Base-by-base conservation (phyloP, 2,329 filamentous ascomycete genomes). In the Grosmannia huntii region DNA sequence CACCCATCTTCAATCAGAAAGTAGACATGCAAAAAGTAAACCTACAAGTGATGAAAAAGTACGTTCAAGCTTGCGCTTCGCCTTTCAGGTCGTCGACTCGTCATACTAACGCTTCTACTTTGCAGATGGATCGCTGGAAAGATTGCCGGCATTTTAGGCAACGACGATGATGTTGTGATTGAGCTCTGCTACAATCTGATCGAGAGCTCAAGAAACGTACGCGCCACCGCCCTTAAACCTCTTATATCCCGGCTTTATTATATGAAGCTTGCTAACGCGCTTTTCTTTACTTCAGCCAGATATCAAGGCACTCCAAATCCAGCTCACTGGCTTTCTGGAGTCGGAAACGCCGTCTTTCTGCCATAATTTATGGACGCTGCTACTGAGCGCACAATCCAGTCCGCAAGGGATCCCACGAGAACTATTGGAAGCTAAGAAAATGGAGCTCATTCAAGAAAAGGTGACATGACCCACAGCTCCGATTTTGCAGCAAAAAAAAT, bases 11-110 rank as follows among this genome's bases (percentile, higher is more conserved):
- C 75, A 92, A 82, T 69, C 85, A 89, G 70, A 96, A 96, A 76
- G 94, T 99, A 63, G 91, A 99, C 76, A 96, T 95, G 83, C 83
- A 85, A 65, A 97, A 97, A 76, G 90, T 99, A 72, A 96, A 99
- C 69, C 78, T 96, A 55, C 90, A 95, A 71, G 89, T 99, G 58
- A 95, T 99, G 84, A 96, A 96, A 80, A 95, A 94, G 89, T 95
- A 69, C 61, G 21, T 9, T 21, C 14, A 21, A 36, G 14, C 44
- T 33, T 49, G 25, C 28, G 5, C 23, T 25, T 6, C 23, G 25
- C 27, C 38, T 38, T 6, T 31, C 52, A 12, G 16, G 6, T 16
- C 25, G 11, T n/a, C 21, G 50, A 38, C 36, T 38, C 14, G 14
- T 6, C 36, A 38, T 38, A 7, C 59, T 60, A 27, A 57, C 52